phyloP scores from a whole-genome alignment of 352 stramenopile species.

The Globisporangium nunn region DNA sequence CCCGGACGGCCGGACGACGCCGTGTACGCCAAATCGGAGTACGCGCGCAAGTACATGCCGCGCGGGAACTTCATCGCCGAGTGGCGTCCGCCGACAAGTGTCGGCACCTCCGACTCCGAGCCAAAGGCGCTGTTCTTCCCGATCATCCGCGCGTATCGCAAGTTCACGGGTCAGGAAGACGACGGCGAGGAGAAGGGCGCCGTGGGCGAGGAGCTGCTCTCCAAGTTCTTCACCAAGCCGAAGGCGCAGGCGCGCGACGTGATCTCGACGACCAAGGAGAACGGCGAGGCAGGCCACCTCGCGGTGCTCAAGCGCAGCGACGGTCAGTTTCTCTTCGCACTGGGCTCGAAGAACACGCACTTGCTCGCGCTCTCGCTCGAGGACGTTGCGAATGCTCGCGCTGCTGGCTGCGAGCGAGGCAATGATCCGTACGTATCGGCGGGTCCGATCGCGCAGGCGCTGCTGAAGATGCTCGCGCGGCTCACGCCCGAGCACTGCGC shows the following conservation, averaged over 20 bases:
- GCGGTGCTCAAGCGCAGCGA: constrained; percentile 62
- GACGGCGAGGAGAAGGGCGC: constrained; percentile 37
- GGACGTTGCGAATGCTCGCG: constrained; percentile 34
- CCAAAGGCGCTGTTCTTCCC: constrained; percentile 30
- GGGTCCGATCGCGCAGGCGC: constrained; percentile 35
- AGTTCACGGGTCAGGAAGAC: constrained; percentile 81
- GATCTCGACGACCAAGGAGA: constrained; percentile 74
- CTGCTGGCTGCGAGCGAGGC: constrained; percentile 11
- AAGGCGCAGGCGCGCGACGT: constrained; percentile 35
- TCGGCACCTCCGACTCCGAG: neutral
- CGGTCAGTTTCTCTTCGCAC: constrained; percentile 56
- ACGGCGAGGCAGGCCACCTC: constrained; percentile 69
- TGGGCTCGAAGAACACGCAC: constrained; percentile 83
- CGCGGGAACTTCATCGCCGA: constrained; percentile 69
- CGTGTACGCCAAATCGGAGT: constrained; percentile 60
- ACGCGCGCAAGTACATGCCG: constrained; percentile 59
- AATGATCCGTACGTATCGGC: constrained; percentile 49
- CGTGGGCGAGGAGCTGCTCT: constrained; percentile 28
- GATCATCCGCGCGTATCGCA: constrained; percentile 63
- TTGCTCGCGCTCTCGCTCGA: constrained; percentile 38
- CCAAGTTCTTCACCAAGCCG: constrained; percentile 75
- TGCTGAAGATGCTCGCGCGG: constrained; percentile 30
- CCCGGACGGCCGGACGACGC: constrained; percentile 60
- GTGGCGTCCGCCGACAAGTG: constrained; percentile 13
- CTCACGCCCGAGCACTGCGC: constrained; percentile 29